Evolutionary conservation across 1,139 yeast species (phyloP), one percentile per base, ranked within the genome.

Genomic region (Yamadazyma diospyri): DNA sequence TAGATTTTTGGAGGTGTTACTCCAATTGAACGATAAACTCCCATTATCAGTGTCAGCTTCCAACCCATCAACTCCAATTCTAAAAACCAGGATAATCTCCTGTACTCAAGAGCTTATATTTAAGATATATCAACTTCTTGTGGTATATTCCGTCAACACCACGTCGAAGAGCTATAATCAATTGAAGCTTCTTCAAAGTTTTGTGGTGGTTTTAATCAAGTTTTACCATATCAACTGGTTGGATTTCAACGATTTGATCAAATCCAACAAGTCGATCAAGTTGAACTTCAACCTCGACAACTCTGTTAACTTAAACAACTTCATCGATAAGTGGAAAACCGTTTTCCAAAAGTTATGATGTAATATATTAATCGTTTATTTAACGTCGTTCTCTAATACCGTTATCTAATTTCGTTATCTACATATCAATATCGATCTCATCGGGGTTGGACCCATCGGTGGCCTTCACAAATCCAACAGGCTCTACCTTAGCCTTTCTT

Each of bases 391-490:
- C 12, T 22, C 6, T n/a, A 22, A n/a, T 12, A 22, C 6, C 6
- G 7, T 6, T 22, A 7, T 7, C 12, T 22, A 22, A 22, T 22
- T 22, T 6, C 15, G 9, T 7, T n/a, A n/a, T 8, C 44, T 74
- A 78, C 61, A 83, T 61, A 34, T 77, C 81, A 32, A 78, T 50
- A 23, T 81, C 87, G 28, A 84, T 81, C 30, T 77, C 81, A 46
- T 83, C 87, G 1, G 85, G 82, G 48, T 83, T 82, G 4, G 33
- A 38, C 23, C 40, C 36, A 4, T 48, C 51, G 6, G 55, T 49
- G 1, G 72, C 61, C 31, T 69, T 72, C 13, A 79, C 78, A 51
- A 84, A 83, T 5, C 84, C 86, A 42, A 70, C 55, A 0, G 75
- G 67, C 11, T 35, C 34, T 10, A 47, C 42, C 1, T 43, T 36